A percentile compares a stretch with the other conserved stretches of the same genome.
Conservation (phyloP, 352 stramenopile genomes). For the Globisporangium rhizosaccharum region DNA sequence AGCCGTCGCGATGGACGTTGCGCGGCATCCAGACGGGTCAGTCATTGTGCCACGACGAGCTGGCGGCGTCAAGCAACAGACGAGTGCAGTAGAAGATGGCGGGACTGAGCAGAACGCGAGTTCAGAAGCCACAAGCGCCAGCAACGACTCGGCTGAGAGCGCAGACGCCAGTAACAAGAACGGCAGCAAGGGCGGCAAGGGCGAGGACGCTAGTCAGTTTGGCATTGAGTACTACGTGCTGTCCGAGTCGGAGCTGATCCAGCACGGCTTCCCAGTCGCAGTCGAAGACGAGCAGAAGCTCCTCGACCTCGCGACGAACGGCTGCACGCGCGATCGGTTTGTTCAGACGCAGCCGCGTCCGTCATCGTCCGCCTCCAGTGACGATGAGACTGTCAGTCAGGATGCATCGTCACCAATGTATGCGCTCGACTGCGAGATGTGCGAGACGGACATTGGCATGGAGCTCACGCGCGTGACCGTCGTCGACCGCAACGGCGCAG, state of each 20-base stretch:
- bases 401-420: slow-evolving; percentile 22
- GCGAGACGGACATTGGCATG: slow-evolving; percentile 79
- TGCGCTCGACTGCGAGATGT: slow-evolving; percentile 89
- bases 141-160: background rate
- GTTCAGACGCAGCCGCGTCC: slow-evolving; percentile 41
- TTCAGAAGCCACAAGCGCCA: background rate
- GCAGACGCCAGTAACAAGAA: background rate
- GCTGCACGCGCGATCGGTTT: slow-evolving; percentile 48
- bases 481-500: slow-evolving; percentile 40
- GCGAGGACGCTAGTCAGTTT: slow-evolving; percentile 9
- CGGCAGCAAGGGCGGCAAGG: background rate
- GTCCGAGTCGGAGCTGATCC: slow-evolving; percentile 54
- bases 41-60: slow-evolving; percentile 20
- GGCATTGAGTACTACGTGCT: slow-evolving; percentile 52
- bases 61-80: slow-evolving; percentile 3
- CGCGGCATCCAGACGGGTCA: slow-evolving; percentile 34
- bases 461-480: slow-evolving; percentile 82
- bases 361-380: background rate
- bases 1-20: slow-evolving; percentile 45
- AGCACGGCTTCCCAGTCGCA: slow-evolving; percentile 65
- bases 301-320: slow-evolving; percentile 41
- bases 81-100: background rate
- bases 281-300: slow-evolving; percentile 53
- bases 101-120: no score
- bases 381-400: slow-evolving; percentile 1